Conservation (phyloP, 2,329 filamentous ascomycete species). For the Ceratocystis albifundus region DNA sequence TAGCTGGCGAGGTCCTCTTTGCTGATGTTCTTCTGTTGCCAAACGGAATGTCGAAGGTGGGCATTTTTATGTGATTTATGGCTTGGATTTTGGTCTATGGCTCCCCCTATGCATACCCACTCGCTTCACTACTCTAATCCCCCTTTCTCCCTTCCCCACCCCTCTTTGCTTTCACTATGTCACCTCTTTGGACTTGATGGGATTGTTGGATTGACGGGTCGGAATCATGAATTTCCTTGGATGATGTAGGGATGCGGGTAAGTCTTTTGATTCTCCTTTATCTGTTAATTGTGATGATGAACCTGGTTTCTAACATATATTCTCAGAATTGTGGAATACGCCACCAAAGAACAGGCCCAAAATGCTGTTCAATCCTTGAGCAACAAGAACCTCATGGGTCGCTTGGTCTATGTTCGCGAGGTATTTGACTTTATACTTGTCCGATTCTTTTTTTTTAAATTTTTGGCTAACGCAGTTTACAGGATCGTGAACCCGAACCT, state of each 20-base stretch:
- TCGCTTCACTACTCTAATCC: slow-evolving; percentile 53
- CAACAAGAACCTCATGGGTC: slow-evolving; percentile 98
- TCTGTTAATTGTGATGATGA: not conserved
- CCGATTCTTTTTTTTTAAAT: not conserved
- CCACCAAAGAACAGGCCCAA: slow-evolving; percentile 97
- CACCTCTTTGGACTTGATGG: slow-evolving; percentile 56
- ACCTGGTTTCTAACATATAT: slow-evolving; percentile 7
- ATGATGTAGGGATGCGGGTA: slow-evolving; percentile 99
- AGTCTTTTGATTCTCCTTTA: slow-evolving; percentile 35
- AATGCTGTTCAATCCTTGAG: slow-evolving; percentile 93
- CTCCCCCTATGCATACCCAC: slow-evolving; percentile 10
- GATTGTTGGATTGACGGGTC: slow-evolving; percentile 98
- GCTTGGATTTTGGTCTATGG: slow-evolving; percentile 35
- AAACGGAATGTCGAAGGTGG: slow-evolving; percentile 99
- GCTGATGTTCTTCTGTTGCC: slow-evolving; percentile 98
- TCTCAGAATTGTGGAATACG: slow-evolving; percentile 97
- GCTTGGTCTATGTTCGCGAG: slow-evolving; percentile 97
- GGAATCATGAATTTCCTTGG: slow-evolving; percentile 63
- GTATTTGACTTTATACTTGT: slow-evolving; percentile 39
- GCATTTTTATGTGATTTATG: slow-evolving; percentile 65
- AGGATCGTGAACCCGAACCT: slow-evolving; percentile 97
- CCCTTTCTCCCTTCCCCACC: slow-evolving; percentile 62
- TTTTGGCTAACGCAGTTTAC: slow-evolving; percentile 14
- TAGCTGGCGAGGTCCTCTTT: slow-evolving; percentile 98
- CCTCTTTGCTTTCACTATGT: slow-evolving; percentile 48